Evolutionary conservation across 2,329 filamentous ascomycete species (phyloP), one percentile per base, ranked within the genome.

Genomic region (Huntiella savannae): DNA sequence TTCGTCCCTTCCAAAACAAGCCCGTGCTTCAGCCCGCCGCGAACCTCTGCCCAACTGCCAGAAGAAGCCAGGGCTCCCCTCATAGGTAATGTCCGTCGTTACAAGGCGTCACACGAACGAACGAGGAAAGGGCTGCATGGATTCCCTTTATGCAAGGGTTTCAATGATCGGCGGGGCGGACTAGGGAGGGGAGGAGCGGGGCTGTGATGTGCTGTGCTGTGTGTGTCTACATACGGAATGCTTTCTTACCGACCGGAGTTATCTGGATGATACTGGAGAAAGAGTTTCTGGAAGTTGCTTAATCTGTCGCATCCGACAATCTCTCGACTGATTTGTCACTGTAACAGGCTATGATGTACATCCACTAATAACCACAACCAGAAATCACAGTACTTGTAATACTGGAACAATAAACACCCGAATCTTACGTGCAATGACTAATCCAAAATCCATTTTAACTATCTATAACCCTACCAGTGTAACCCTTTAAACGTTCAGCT

Each of bases 401-500:
- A 5, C 5, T 37, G 35, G 16, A 13, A 13, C 7, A 13, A 37
- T 13, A 13, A 13, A 37, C n/a, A n/a, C 12, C n/a, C 35, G n/a
- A 13, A 10, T 13, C 35, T n/a, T 10, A 37, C 5, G 35, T 37
- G 8, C 35, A 17, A 38, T 17, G 13, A 38, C 17, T 15, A 15
- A 38, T 13, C 12, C 36, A 11, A 17, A 38, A 28, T 40, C 12
- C 22, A 40, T 40, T 17, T 40, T 40, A 40, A 17, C 3, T 40
- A 17, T 17, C 1, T 40, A 17, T 40, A 13, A 17, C 35, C 16
- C 16, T n/a, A 35, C 8, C 17, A 22, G 3, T 5, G 11, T 28
- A 22, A 17, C 12, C 42, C 17, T 32, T 51, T 58, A 65, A 33
- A 66, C 61, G 44, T 56, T 62, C 6, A 66, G 59, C 53, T 64